Percentiles rank a stretch among this genome's conserved stretches.
Conservation (phyloP, 192 early-diverging fungal species). For the Coemansia sp. region DNA sequence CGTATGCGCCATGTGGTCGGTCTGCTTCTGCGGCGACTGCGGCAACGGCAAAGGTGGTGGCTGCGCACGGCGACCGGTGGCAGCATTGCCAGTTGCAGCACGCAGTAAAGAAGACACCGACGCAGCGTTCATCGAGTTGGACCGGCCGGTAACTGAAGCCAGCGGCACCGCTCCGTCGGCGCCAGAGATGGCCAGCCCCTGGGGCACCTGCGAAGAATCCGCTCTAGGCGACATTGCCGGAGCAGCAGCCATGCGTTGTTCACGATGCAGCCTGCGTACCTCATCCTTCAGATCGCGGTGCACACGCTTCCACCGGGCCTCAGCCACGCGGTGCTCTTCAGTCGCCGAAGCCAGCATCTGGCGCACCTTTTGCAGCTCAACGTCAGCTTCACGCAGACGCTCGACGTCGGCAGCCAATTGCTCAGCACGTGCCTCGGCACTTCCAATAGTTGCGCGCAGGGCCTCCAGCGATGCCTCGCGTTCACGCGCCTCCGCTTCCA, state of each 20-base stretch:
- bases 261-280: slow-evolving; percentile 44
- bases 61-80: slow-evolving; percentile 7
- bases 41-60: slow-evolving; percentile 2
- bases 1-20: slow-evolving; percentile 13
- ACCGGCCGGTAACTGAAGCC: slow-evolving; percentile 15
- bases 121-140: slow-evolving; percentile 47
- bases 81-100: slow-evolving; percentile 37
- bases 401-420: slow-evolving; percentile 40
- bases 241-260: slow-evolving; percentile 8
- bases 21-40: background rate
- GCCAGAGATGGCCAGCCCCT: background rate
- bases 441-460: slow-evolving; percentile 32
- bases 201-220: background rate
- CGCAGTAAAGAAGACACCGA: slow-evolving; percentile 51
- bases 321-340: slow-evolving; percentile 45
- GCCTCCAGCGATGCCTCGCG: slow-evolving; percentile 43
- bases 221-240: background rate
- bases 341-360: slow-evolving; percentile 24
- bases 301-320: slow-evolving; percentile 51
- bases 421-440: slow-evolving; percentile 26
- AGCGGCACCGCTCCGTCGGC: background rate
- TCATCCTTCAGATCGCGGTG: slow-evolving; percentile 53
- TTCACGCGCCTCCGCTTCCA: no score
- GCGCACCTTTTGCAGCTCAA: slow-evolving; percentile 17
- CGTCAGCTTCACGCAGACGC: slow-evolving; percentile 40